Percentiles rank a stretch among this genome's conserved stretches.
Evolutionary conservation across 2,329 filamentous ascomycete species (phyloP).

Genomic region (Cryoendolithus antarcticus): DNA sequence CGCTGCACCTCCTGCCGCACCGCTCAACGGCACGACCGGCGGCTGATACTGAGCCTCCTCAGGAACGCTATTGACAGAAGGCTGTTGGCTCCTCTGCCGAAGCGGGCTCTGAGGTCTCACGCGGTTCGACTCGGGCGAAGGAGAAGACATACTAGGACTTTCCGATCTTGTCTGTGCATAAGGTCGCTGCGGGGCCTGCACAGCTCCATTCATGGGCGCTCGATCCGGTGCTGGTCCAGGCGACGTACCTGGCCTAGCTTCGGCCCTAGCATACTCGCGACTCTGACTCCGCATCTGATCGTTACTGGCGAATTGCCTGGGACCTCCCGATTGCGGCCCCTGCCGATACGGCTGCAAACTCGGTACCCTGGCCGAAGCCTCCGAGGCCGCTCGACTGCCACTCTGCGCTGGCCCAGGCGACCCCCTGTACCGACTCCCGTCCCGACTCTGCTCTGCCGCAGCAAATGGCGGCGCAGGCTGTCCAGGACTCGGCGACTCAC

Average conservation of each 20-base stretch:
- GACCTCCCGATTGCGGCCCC: slow-evolving; percentile 3
- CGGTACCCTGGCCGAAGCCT: background rate
- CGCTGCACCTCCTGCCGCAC: slow-evolving; percentile 4
- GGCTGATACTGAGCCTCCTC: background rate
- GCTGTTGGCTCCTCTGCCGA: slow-evolving; percentile 6
- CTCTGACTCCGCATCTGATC: slow-evolving; percentile 23
- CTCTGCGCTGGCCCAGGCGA: slow-evolving; percentile 20
- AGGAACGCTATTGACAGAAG: background rate
- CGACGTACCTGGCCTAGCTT: slow-evolving; percentile 16
- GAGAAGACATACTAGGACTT: slow-evolving; percentile 8
- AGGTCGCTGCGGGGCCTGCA: background rate
- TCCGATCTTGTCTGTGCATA: slow-evolving; percentile 7
- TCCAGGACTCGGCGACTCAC: background rate
- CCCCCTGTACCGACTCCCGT: slow-evolving; percentile 17
- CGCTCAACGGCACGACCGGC: background rate
- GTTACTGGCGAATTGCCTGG: slow-evolving; percentile 19
- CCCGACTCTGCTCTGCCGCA: slow-evolving; percentile 14
- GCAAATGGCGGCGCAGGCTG: slow-evolving; percentile 20
- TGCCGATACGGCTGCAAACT: background rate
- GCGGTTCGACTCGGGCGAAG: background rate
- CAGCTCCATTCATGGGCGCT: background rate
- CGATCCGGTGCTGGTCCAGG: slow-evolving; percentile 9
- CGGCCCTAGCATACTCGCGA: slow-evolving; percentile 12
- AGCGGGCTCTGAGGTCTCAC: slow-evolving; percentile 9
- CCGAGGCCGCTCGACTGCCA: slow-evolving; percentile 11